Evolutionary conservation across 805 yeast genomes (phyloP).

Genomic region (Nakazawaea ishiwadae): DNA sequence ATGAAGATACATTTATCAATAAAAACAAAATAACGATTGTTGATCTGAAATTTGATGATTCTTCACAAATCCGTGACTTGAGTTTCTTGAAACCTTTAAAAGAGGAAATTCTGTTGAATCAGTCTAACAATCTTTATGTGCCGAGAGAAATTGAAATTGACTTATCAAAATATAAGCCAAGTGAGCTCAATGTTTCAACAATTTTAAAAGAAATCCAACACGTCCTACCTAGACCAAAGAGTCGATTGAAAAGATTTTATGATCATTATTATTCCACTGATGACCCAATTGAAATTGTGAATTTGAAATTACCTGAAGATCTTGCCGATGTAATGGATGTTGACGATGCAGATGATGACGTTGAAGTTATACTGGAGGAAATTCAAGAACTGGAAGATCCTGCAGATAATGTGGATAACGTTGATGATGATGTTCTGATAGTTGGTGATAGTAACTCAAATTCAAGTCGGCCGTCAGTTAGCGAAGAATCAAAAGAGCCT

Average conservation of each 20-base stretch:
- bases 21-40: constrained; percentile 8
- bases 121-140: constrained; percentile 17
- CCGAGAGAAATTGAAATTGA: constrained; percentile 15
- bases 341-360: constrained; percentile 13
- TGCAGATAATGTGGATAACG: constrained; percentile 16
- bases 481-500: neutral
- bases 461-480: neutral
- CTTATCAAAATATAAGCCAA: constrained; percentile 1
- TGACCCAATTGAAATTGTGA: constrained; percentile 41
- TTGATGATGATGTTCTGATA: constrained; percentile 7
- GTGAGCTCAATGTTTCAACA: constrained; percentile 16
- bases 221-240: constrained; percentile 33
- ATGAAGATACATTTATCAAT: constrained; percentile 3
- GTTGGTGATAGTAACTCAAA: constrained; percentile 17
- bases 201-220: constrained; percentile 18
- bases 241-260: constrained; percentile 20
- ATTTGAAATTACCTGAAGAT: constrained; percentile 25
- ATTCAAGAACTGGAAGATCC: constrained; percentile 18
- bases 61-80: constrained; percentile 15
- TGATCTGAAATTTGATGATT: neutral
- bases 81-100: constrained; percentile 29
- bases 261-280: constrained; percentile 52
- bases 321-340: neutral
- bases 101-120: constrained; percentile 25
- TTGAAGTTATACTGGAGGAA: constrained; percentile 15